A percentile compares a stretch with the other conserved stretches of the same genome.
phyloP scores from a whole-genome alignment of 2,329 filamentous ascomycete genomes.

The Colletotrichum chlorophyti region DNA sequence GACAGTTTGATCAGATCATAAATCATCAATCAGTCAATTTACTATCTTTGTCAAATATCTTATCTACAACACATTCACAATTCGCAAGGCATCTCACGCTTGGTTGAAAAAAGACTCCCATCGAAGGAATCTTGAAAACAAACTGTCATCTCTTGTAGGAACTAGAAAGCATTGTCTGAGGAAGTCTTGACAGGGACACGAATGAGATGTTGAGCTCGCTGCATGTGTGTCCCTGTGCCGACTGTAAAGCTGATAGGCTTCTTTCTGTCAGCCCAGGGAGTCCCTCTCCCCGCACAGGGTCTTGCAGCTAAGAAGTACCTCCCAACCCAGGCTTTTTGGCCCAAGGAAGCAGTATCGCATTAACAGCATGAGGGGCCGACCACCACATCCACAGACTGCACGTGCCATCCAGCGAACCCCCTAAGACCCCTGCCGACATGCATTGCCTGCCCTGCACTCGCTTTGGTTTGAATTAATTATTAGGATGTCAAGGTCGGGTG shows the following conservation, averaged over 20 bases:
- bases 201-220: constrained; percentile 19
- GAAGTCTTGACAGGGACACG: constrained; percentile 7
- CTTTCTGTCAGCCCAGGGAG: neutral
- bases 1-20: too few relatives aligned
- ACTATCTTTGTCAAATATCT: too few relatives aligned
- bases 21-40: too few relatives aligned
- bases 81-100: too few relatives aligned
- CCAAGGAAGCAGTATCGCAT: neutral
- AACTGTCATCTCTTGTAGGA: too few relatives aligned
- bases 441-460: constrained; percentile 10
- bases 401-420: neutral
- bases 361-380: neutral
- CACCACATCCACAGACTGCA: constrained; percentile 4
- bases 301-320: constrained; percentile 1
- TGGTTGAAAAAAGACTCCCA: too few relatives aligned
- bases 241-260: constrained; percentile 17
- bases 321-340: fast-evolving
- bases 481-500: constrained; percentile 13
- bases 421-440: constrained; percentile 6
- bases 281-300: constrained; percentile 1
- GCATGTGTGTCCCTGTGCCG: constrained; percentile 9
- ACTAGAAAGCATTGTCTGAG: constrained; percentile 2
- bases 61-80: too few relatives aligned
- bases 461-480: constrained; percentile 6
- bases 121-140: too few relatives aligned